A percentile compares a stretch with the other conserved stretches of the same genome.
phyloP scores from a whole-genome alignment of 164 flowering plant genomes.

The Taxillus chinensis region DNA sequence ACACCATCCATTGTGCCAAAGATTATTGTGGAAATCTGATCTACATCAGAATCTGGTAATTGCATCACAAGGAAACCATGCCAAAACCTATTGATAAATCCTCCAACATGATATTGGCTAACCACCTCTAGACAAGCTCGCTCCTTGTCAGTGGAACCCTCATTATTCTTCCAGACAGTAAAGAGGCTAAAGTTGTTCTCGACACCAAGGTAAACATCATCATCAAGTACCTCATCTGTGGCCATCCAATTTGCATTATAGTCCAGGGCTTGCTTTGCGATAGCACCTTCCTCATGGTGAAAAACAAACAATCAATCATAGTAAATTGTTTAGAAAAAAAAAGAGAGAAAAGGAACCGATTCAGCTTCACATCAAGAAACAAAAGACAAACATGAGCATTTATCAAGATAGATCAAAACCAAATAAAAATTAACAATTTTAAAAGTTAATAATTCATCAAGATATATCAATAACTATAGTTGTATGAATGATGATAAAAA shows the following conservation, averaged over 20 bases:
- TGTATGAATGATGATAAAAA: no score
- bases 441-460: no score
- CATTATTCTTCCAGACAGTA: conserved; percentile 87
- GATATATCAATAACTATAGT: no score
- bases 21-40: conserved; percentile 81
- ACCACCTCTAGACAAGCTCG: conserved; percentile 82
- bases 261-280: conserved; percentile 92
- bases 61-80: conserved; percentile 98
- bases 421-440: no score
- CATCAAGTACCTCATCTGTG: conserved; percentile 89
- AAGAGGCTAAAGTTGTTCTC: conserved; percentile 82
- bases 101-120: conserved; percentile 93
- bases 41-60: conserved; percentile 86
- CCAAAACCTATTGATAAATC: conserved; percentile 71
- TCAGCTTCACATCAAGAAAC: not conserved
- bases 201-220: conserved; percentile 84
- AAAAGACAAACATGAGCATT: no score
- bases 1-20: conserved; percentile 89
- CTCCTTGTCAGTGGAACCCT: conserved; percentile 95
- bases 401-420: conserved; percentile 42
- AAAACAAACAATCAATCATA: not conserved
- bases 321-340: not conserved
- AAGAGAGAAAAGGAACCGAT: not conserved
- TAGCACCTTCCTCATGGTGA: conserved; percentile 96
- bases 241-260: conserved; percentile 99